Percentiles rank a stretch among this genome's conserved stretches.
Evolutionary conservation across 352 stramenopile species (phyloP).

Genomic region (Phytophthora crassamura): DNA sequence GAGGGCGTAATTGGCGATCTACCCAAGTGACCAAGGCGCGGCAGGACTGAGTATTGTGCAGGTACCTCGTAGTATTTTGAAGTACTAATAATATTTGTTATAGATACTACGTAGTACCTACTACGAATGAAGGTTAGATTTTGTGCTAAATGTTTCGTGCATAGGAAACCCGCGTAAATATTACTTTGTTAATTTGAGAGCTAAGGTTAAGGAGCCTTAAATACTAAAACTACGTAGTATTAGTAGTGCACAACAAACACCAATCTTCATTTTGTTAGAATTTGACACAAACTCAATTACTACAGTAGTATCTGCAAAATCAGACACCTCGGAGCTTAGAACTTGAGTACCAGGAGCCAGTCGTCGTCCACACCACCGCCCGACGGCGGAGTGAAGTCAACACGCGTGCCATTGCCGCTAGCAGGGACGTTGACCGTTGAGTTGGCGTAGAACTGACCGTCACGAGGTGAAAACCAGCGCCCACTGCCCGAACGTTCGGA

Average conservation of each 20-base stretch:
- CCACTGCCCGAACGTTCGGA: constrained; percentile 14
- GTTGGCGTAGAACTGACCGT: constrained; percentile 22
- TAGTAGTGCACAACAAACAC: too few species aligned
- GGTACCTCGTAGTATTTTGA: neutral
- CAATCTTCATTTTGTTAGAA: too few species aligned
- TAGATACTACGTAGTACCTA: too few species aligned
- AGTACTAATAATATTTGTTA: neutral
- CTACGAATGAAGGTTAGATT: too few species aligned
- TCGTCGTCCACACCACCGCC: constrained; percentile 27
- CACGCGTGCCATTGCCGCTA: constrained; percentile 9
- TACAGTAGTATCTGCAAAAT: neutral
- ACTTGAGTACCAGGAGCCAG: constrained; percentile 32
- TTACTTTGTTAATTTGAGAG: too few species aligned
- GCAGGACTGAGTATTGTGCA: neutral
- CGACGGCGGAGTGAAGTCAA: constrained; percentile 30
- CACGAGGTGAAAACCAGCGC: constrained; percentile 31
- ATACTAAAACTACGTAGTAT: too few species aligned
- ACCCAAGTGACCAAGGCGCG: neutral
- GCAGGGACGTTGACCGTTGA: constrained; percentile 14
- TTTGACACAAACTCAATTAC: too few species aligned
- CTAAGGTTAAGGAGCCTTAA: too few species aligned
- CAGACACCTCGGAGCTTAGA: constrained; percentile 3
- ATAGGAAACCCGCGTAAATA: too few species aligned
- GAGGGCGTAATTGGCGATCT: constrained; percentile 14
- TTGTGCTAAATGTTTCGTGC: too few species aligned